Evolutionary conservation across 2,329 filamentous ascomycete species (phyloP).

Genomic region (Paracorniculantispora psalliotae): DNA sequence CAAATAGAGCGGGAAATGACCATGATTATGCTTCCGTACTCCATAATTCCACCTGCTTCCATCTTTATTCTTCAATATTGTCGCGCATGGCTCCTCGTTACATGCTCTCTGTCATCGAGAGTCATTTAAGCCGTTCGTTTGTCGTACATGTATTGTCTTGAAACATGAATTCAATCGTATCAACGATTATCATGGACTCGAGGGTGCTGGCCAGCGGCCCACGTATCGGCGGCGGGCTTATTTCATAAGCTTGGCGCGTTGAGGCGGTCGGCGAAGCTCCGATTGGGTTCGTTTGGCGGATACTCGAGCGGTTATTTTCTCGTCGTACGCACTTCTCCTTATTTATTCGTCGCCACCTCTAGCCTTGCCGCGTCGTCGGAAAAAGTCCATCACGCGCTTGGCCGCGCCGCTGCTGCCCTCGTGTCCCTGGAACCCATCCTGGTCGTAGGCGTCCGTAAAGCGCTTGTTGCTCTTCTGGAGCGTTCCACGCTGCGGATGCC

Average conservation of each 20-base stretch:
- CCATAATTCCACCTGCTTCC: background rate
- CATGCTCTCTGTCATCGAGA: background rate
- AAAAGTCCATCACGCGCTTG: constrained; percentile 97
- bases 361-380: constrained; percentile 78
- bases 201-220: background rate
- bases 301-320: background rate
- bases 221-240: background rate
- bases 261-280: too few species aligned
- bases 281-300: background rate
- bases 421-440: constrained; percentile 59
- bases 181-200: background rate
- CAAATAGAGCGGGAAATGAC: background rate
- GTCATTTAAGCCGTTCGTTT: background rate
- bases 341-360: constrained; percentile 55
- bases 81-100: background rate
- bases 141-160: background rate
- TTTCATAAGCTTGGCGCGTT: background rate
- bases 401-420: constrained; percentile 82
- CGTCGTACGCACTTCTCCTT: constrained; percentile 11
- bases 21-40: constrained; percentile 1
- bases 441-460: constrained; percentile 86
- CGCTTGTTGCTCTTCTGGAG: constrained; percentile 83
- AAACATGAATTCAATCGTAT: background rate
- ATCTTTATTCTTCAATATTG: background rate
- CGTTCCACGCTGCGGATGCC: constrained; percentile 46